Conservation (phyloP, 2,329 filamentous ascomycete species). For the Neonectria coccinea region DNA sequence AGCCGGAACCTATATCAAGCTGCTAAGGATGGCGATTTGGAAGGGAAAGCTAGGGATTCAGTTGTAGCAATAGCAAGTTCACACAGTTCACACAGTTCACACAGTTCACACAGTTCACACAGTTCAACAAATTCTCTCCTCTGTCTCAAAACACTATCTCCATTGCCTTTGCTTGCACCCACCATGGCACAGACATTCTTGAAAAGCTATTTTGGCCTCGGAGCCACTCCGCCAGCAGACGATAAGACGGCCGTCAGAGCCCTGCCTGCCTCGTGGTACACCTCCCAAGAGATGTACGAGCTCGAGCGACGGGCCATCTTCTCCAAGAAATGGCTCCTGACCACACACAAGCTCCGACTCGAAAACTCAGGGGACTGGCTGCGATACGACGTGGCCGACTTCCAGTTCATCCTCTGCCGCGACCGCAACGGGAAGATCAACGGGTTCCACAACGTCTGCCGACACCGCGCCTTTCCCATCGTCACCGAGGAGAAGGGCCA, state of each 20-base stretch:
- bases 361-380: conserved; percentile 66
- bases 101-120: too few species aligned
- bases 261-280: conserved; percentile 65
- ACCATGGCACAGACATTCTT: conserved; percentile 45
- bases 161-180: conserved; percentile 21
- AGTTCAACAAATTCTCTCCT: conserved; percentile 6
- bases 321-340: conserved; percentile 67
- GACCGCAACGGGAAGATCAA: conserved; percentile 65
- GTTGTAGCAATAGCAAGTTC: conserved; percentile 30
- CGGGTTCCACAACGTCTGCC: conserved; percentile 72
- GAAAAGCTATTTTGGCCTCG: conserved; percentile 55
- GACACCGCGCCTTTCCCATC: conserved; percentile 71
- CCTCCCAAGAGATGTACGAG: conserved; percentile 65
- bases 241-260: conserved; percentile 48
- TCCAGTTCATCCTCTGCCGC: conserved; percentile 64
- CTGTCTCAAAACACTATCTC: conserved; percentile 11
- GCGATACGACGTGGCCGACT: conserved; percentile 66
- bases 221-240: conserved; percentile 33
- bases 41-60: conserved; percentile 25
- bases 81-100: conserved; percentile 21
- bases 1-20: conserved; percentile 33
- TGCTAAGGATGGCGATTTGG: conserved; percentile 23
- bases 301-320: conserved; percentile 69
- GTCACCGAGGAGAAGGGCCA: conserved; percentile 63
- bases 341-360: conserved; percentile 63